Evolutionary conservation across 768 basidiomycete genomes (phyloP).

Genomic region (Tulasnella sp.): DNA sequence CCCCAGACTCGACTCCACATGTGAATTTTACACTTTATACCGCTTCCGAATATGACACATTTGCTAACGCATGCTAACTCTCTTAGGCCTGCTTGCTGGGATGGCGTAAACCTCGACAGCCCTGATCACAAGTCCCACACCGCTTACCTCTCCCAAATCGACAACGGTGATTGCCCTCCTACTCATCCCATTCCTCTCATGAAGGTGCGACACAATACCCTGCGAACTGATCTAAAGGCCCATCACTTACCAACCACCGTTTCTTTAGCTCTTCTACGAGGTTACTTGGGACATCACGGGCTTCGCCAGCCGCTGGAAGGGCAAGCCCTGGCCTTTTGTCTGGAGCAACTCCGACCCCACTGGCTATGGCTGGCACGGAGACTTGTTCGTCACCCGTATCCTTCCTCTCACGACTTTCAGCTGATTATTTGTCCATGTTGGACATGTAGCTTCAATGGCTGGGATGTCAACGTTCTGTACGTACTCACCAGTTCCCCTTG

Average conservation of each 20-base stretch:
- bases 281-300: slow-evolving; percentile 20
- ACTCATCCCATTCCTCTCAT: slow-evolving; percentile 19
- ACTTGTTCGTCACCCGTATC: slow-evolving; percentile 26
- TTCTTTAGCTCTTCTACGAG: slow-evolving; percentile 17
- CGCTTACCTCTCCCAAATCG: slow-evolving; percentile 13
- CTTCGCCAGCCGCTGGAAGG: slow-evolving; percentile 19
- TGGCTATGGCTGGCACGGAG: slow-evolving; percentile 23
- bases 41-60: not conserved
- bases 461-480: not conserved
- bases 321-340: slow-evolving; percentile 21
- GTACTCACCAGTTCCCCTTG: not conserved
- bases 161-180: slow-evolving; percentile 17
- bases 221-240: not conserved
- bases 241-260: not conserved
- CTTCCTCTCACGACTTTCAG: not conserved
- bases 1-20: not conserved
- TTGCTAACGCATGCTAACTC: not conserved
- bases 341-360: slow-evolving; percentile 21
- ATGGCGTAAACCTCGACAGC: slow-evolving; percentile 37
- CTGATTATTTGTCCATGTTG: no score
- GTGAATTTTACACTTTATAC: not conserved
- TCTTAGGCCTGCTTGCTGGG: slow-evolving; percentile 19
- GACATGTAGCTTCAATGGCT: not conserved
- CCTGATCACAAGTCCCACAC: slow-evolving; percentile 27
- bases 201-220: not conserved